Conservation (phyloP, 139 green algal genomes). For the Tetradesmus lagerheimii region DNA sequence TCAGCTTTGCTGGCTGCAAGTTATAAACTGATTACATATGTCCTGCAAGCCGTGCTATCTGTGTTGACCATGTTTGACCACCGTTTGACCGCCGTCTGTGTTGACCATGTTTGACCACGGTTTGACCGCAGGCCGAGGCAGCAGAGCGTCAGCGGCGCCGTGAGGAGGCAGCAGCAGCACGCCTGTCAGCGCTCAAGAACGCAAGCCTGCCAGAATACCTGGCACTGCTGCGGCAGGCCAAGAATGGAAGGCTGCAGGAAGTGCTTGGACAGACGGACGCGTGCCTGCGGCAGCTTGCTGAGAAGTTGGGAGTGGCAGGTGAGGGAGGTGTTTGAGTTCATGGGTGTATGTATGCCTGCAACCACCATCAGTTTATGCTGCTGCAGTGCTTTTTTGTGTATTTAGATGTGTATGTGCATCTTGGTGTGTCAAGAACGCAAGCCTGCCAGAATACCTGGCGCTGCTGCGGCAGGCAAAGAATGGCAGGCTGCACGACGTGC, state of each 20-base stretch:
- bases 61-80: no score
- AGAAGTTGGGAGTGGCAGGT: conserved; percentile 15
- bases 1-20: no score
- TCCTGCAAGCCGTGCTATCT: no score
- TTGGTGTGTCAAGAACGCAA: no score
- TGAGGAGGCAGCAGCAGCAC: conserved; percentile 61
- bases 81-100: not conserved
- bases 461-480: no score
- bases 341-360: no score
- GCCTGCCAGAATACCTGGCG: no score
- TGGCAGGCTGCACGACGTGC: no score
- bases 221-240: conserved; percentile 68
- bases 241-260: conserved; percentile 64
- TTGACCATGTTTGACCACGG: not conserved
- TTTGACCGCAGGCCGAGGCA: conserved; percentile 22
- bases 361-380: no score
- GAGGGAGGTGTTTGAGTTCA: not conserved
- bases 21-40: no score
- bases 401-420: no score
- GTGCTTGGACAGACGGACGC: conserved; percentile 74
- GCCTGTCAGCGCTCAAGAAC: conserved; percentile 77
- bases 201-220: conserved; percentile 89
- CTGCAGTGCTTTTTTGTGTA: no score
- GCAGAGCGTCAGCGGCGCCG: conserved; percentile 23
- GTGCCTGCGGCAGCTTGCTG: conserved; percentile 26